These are phyloP conservation scores for Aureobasidium zeae DNA, from an alignment of 2,329 filamentous ascomycete genomes.

Conservation along the genomic window DNA sequence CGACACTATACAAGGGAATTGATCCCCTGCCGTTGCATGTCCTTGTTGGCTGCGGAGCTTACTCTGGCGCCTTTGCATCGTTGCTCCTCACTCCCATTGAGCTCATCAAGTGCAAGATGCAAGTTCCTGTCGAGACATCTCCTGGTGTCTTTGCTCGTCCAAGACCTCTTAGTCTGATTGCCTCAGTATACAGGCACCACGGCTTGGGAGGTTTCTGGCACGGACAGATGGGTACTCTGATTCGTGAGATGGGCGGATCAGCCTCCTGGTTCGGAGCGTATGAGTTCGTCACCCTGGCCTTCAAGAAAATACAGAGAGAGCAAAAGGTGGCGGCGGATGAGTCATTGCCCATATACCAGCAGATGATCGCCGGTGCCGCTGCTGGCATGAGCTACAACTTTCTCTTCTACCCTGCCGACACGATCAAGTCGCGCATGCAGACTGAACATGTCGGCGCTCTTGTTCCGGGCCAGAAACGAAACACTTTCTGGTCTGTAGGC, in stretches of 20 bases:
- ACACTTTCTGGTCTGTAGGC: conserved; percentile 63
- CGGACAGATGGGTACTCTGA: conserved; percentile 84
- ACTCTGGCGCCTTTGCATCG: conserved; percentile 80
- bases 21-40: conserved; percentile 62
- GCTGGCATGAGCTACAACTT: conserved; percentile 96
- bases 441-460: conserved; percentile 56
- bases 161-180: conserved; percentile 61
- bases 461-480: conserved; percentile 41
- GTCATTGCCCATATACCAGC: conserved; percentile 72
- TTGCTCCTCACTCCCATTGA: conserved; percentile 90
- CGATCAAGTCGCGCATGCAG: conserved; percentile 95
- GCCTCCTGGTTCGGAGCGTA: conserved; percentile 94
- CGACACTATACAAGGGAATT: conserved; percentile 46
- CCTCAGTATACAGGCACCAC: conserved; percentile 70
- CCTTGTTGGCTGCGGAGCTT: conserved; percentile 71
- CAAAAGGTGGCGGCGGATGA: conserved; percentile 32
- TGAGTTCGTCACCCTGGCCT: conserved; percentile 65
- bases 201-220: conserved; percentile 87
- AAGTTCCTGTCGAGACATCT: conserved; percentile 45
- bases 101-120: conserved; percentile 96
- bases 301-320: conserved; percentile 43
- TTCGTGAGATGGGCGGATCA: conserved; percentile 85
- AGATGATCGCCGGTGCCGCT: conserved; percentile 74
- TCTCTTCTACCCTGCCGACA: conserved; percentile 92
- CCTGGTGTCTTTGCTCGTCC: conserved; percentile 38